Percentiles rank a stretch among this genome's conserved stretches.
Evolutionary conservation across 495 filamentous ascomycete genomes (phyloP).

Genomic region (Penicillium macrosclerotiorum): DNA sequence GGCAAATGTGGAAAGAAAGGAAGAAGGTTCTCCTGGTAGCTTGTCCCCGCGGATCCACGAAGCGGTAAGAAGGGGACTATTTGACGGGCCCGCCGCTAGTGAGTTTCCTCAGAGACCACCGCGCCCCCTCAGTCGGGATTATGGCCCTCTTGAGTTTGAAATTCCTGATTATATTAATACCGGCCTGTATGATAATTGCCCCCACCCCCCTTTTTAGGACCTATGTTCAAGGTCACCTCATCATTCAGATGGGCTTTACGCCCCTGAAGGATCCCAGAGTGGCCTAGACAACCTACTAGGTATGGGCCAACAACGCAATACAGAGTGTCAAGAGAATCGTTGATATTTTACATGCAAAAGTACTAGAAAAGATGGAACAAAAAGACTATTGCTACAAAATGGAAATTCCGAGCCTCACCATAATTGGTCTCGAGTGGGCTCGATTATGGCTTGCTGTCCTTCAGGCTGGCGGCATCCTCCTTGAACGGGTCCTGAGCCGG

Average conservation of each 20-base stretch:
- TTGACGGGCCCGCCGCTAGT: slow-evolving; percentile 32
- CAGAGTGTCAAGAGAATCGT: slow-evolving; percentile 1
- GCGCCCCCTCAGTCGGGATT: background rate
- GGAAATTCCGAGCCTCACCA: background rate
- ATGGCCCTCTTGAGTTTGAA: background rate
- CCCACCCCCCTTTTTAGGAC: no score
- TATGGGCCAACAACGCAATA: background rate
- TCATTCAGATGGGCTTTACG: no score
- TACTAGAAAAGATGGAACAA: slow-evolving; percentile 1
- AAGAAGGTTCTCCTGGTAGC: slow-evolving; percentile 17
- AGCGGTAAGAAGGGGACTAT: slow-evolving; percentile 33
- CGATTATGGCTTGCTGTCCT: slow-evolving; percentile 12
- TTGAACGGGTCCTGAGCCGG: slow-evolving; percentile 8
- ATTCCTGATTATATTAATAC: no score
- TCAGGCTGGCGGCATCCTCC: slow-evolving; percentile 5
- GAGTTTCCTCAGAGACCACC: slow-evolving; percentile 17
- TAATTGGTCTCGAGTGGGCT: background rate
- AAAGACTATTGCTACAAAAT: slow-evolving; percentile 12
- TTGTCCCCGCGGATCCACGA: slow-evolving; percentile 34
- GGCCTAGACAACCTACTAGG: no score
- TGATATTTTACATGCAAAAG: slow-evolving; percentile 19
- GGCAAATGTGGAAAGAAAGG: slow-evolving; percentile 17
- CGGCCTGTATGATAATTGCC: background rate
- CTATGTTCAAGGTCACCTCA: no score
- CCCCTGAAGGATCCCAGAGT: background rate